Conservation (phyloP, 78 protist species). For the Trichosphaerium sp. region DNA sequence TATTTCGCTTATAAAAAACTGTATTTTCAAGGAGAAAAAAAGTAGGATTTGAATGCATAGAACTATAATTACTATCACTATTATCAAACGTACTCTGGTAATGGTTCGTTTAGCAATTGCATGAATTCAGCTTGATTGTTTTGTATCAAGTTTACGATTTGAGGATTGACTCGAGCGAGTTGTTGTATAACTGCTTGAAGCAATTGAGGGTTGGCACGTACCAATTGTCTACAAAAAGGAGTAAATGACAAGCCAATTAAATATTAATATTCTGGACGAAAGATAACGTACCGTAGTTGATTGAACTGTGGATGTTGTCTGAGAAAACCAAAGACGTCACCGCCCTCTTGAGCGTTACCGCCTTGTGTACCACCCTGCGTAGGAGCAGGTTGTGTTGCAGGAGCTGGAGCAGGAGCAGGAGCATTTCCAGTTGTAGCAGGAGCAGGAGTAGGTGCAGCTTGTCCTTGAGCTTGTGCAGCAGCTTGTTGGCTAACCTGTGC, state of each 20-base stretch:
- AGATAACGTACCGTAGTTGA: constrained; percentile 26
- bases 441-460: not conserved
- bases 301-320: constrained; percentile 47
- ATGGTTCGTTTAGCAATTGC: constrained; percentile 38
- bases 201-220: constrained; percentile 27
- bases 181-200: constrained; percentile 43
- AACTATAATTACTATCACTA: too few species aligned
- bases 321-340: constrained; percentile 24
- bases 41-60: too few species aligned
- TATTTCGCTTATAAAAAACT: too few species aligned
- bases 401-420: not conserved
- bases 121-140: constrained; percentile 61
- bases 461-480: not conserved
- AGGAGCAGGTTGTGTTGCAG: not conserved
- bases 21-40: too few species aligned
- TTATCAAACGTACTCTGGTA: too few species aligned
- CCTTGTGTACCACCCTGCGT: not conserved
- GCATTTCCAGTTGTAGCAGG: not conserved
- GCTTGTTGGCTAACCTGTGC: not conserved
- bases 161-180: constrained; percentile 49
- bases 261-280: too few species aligned
- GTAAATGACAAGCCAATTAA: too few species aligned
- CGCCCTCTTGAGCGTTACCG: not conserved
- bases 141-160: constrained; percentile 44
- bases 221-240: not conserved